These are phyloP conservation scores for Vanrija humicola DNA, from an alignment of 1,284 basidiomycete species.

Conservation along the genomic window DNA sequence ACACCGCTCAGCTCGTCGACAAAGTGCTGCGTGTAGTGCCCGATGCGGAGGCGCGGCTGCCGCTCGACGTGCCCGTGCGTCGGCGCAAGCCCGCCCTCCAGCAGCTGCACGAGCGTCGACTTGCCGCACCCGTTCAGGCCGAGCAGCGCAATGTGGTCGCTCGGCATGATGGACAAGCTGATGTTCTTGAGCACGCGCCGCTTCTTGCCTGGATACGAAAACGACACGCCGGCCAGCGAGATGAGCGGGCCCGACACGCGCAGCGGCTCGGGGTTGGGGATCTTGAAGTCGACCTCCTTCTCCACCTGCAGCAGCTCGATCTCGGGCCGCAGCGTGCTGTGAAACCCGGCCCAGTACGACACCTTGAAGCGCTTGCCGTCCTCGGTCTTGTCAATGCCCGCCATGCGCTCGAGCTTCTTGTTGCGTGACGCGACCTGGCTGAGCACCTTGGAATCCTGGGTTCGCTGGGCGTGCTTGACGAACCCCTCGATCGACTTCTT, in stretches of 20 bases:
- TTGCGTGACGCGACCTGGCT: slow-evolving; percentile 55
- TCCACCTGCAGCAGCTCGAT: slow-evolving; percentile 57
- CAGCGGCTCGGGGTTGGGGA: slow-evolving; percentile 53
- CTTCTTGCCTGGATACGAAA: slow-evolving; percentile 48
- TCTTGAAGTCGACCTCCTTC: slow-evolving; percentile 51
- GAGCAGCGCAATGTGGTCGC: slow-evolving; percentile 59
- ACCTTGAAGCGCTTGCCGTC: slow-evolving; percentile 61
- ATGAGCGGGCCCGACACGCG: slow-evolving; percentile 57
- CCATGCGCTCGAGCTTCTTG: slow-evolving; percentile 62
- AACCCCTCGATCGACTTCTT: slow-evolving; percentile 15
- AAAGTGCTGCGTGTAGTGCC: slow-evolving; percentile 51
- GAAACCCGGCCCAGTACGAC: slow-evolving; percentile 56
- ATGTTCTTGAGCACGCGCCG: slow-evolving; percentile 55
- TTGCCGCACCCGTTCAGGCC: slow-evolving; percentile 60
- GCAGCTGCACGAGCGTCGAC: slow-evolving; percentile 60
- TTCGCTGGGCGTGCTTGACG: slow-evolving; percentile 12
- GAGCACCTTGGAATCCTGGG: slow-evolving; percentile 16
- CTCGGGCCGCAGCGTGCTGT: slow-evolving; percentile 52
- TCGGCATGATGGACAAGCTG: slow-evolving; percentile 58
- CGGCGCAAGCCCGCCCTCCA: slow-evolving; percentile 56
- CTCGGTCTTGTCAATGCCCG: slow-evolving; percentile 55
- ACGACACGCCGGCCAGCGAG: slow-evolving; percentile 54
- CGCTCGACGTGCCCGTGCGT: slow-evolving; percentile 57
- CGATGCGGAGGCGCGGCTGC: slow-evolving; percentile 59
- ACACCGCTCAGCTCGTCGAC: slow-evolving; percentile 51